Base-by-base conservation (phyloP, 2,329 filamentous ascomycete species). In the Mycosphaerella arachidis region DNA sequence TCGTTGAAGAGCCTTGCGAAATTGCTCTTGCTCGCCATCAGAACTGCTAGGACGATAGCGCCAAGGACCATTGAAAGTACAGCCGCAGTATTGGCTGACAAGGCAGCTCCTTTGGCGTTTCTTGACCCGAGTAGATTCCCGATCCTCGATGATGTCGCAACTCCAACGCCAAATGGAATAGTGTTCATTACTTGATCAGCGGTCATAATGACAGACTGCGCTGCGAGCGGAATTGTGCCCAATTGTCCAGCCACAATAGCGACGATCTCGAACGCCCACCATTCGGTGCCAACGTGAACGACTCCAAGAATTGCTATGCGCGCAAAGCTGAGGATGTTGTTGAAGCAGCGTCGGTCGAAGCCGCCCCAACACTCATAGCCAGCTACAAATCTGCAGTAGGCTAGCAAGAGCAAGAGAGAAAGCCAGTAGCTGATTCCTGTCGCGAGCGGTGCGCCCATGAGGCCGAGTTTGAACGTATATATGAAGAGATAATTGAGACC, bases 211-310 rank as follows among this genome's bases (percentile, higher is more conserved):
- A 95, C 90, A 52, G 86, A 89, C 74, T 96, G 91, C 0, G 91
- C 89, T 0, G 91, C 91, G 0, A 96, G 80, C 0, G 90, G 83
- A 35, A 92, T 77, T 0, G 89, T 92, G 3, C 92, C 92, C 0
- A 96, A 82, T 37, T 87, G 83, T 1, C 91, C 91, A 5, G 91
- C 91, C 1, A 89, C 90, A 0, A 95, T 82, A 1, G 91, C 90
- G 1, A 95, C 90, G 65, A 95, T 93, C 75, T 95, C 91, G 68
- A 96, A 96, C 0, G 91, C 92, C 91, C 91, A 95, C 91, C 91
- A 96, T 75, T 96, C 92, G 0, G 91, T 94, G 9, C 70, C 92
- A 5, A 96, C 89, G 64, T 95, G 91, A 3, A 95, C 76, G 46
- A 95, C 81, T 0, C 91, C 92, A 0, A 95, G 78, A 13, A 88